These are phyloP conservation scores for Cyberlindnera lachancei DNA, from an alignment of 805 yeast species.

Conservation along the genomic window DNA sequence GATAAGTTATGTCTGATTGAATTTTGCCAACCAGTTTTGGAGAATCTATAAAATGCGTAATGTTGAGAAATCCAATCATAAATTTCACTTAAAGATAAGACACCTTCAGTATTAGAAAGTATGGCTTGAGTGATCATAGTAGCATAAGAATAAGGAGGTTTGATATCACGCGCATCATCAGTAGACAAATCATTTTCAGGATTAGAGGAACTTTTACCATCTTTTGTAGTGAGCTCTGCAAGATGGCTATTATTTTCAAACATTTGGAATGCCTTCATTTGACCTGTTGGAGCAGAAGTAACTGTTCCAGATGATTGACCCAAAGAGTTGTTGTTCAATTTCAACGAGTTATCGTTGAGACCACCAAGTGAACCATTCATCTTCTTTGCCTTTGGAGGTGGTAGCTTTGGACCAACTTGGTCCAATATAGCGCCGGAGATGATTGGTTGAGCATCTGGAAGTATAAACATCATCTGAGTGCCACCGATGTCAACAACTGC, in stretches of 20 bases:
- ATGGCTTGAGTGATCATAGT: constrained; percentile 98
- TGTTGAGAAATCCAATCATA: constrained; percentile 84
- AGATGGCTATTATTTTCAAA: constrained; percentile 38
- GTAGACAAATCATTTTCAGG: constrained; percentile 60
- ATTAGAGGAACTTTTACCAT: constrained; percentile 1
- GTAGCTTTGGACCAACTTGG: constrained; percentile 26
- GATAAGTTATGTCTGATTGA: constrained; percentile 94
- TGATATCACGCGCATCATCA: constrained; percentile 87
- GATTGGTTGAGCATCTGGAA: constrained; percentile 81
- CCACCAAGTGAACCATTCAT: not conserved
- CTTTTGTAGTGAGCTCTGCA: constrained; percentile 1
- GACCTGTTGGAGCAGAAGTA: constrained; percentile 4
- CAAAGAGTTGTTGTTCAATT: not conserved
- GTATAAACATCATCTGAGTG: constrained; percentile 96
- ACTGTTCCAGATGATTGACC: too few relatives aligned
- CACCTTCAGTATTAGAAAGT: constrained; percentile 78
- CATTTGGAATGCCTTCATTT: constrained; percentile 45
- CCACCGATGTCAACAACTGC: constrained; percentile 92
- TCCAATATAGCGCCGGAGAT: constrained; percentile 37
- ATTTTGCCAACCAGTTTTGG: constrained; percentile 98
- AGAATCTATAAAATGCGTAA: constrained; percentile 86
- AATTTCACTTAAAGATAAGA: constrained; percentile 82
- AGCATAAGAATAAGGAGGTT: constrained; percentile 96
- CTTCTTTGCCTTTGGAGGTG: constrained; percentile 21
- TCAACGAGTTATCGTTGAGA: constrained; percentile 9